Evolutionary conservation across 176 grass and related monocot species (phyloP), one percentile per base, ranked within the genome.

Genomic region (Alloteropsis semialata): DNA sequence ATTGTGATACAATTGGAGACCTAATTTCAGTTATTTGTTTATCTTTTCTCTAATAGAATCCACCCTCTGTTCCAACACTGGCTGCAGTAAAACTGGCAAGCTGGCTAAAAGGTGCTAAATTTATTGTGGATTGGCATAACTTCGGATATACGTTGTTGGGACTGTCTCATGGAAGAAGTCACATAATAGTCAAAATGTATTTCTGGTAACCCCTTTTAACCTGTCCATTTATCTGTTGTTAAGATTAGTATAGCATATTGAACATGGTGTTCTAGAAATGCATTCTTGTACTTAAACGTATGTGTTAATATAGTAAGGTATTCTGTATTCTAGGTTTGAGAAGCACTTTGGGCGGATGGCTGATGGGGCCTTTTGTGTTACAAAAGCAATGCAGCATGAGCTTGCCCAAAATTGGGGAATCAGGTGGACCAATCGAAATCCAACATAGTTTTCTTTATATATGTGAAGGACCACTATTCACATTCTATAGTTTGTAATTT

Each of bases 331-430:
- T 90, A 99, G 97, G 97, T 96, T 99, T 41, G 91, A 99, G 82
- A 94, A 85, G 51, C 87, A 92, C 77, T 99, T 99, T 87, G 97
- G 93, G 19, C 81, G 37, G 80, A 94, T 90, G 91, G 91, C 93
- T 10, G 88, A 99, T 87, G 91, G 83, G 75, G 84, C 97, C 66
- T 87, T 99, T 28, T 99, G 97, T 62, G 93, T 99, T 58, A 96
- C 97, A 30, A 90, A 93, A 83, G 93, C 97, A 85, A 99, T 99
- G 97, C 93, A 94, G 63, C 93, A 99, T 58, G 97, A 99, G 76
- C 97, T 96, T 92, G 85, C 80, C 90, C 93, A 99, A 84, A 99
- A 99, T 59, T 99, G 97, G 93, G 93, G 89, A 84, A 90, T 96
- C 87, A 96, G 90, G 93, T 99, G 82, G n/a, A n/a, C n/a, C n/a